Conservation (phyloP, 768 basidiomycete species). For the Pulveroboletus sp. region DNA sequence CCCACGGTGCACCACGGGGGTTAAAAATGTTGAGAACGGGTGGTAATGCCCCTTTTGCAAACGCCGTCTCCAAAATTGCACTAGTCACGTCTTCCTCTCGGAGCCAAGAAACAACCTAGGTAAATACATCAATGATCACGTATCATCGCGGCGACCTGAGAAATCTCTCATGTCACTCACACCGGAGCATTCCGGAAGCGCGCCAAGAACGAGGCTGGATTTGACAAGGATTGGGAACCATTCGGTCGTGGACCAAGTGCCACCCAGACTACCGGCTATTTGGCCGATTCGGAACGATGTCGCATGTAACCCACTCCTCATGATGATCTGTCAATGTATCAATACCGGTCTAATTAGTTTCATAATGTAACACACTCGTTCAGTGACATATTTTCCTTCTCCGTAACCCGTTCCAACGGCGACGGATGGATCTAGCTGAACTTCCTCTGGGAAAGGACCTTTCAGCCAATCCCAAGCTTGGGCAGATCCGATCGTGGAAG, state of each 20-base stretch:
- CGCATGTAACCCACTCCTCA: conserved; percentile 34
- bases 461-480: conserved; percentile 22
- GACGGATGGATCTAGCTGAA: conserved; percentile 17
- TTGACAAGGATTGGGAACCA: neutral
- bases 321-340: conserved; percentile 31
- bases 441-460: conserved; percentile 36
- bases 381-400: conserved; percentile 35
- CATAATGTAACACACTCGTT: conserved; percentile 28
- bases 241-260: conserved; percentile 30
- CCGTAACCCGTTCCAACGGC: too few relatives aligned
- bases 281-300: conserved; percentile 46
- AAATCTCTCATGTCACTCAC: neutral
- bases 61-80: conserved; percentile 29
- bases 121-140: too few relatives aligned
- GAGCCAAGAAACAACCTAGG: conserved; percentile 40
- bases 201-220: neutral
- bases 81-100: conserved; percentile 34
- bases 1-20: conserved; percentile 36
- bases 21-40: conserved; percentile 37
- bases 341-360: neutral
- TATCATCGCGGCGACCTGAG: neutral
- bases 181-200: neutral
- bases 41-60: conserved; percentile 11
- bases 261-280: conserved; percentile 38
- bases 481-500: conserved; percentile 22